A percentile compares a stretch with the other conserved stretches of the same genome.
Evolutionary conservation across 1,139 yeast species (phyloP).

Genomic region (Kodamaea suecica): DNA sequence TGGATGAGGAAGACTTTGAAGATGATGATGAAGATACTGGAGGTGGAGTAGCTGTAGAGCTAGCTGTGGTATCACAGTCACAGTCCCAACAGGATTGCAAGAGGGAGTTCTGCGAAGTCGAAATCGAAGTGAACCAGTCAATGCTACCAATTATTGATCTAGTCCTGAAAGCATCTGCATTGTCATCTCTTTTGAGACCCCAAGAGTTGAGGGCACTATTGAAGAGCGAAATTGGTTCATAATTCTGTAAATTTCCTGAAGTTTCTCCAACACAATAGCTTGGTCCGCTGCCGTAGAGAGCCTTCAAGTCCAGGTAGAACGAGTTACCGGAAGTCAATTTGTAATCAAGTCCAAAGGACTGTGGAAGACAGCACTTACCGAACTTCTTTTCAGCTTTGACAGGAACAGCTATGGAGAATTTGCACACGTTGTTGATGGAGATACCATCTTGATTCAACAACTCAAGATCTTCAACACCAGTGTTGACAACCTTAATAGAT

Average conservation of each 20-base stretch:
- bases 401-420: constrained; percentile 21
- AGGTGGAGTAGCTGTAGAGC: not conserved
- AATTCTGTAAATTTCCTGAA: constrained; percentile 8
- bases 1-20: not conserved
- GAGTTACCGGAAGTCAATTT: constrained; percentile 9
- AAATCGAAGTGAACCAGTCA: constrained; percentile 16
- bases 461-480: constrained; percentile 19
- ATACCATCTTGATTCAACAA: constrained; percentile 14
- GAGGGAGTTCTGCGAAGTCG: constrained; percentile 12
- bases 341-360: constrained; percentile 12
- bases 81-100: constrained; percentile 25
- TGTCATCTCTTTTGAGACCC: constrained; percentile 13
- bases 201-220: constrained; percentile 6
- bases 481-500: constrained; percentile 17
- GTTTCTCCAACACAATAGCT: constrained; percentile 7
- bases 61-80: constrained; percentile 15
- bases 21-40: not conserved
- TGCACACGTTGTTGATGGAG: constrained; percentile 13
- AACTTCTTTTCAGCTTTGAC: constrained; percentile 17
- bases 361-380: constrained; percentile 24
- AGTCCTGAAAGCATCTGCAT: not conserved
- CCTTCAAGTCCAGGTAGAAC: constrained; percentile 7
- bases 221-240: constrained; percentile 11
- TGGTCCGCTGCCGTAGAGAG: constrained; percentile 11
- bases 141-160: constrained; percentile 6